Conservation (phyloP, 352 stramenopile species). For the Poterioochromonas sp. region DNA sequence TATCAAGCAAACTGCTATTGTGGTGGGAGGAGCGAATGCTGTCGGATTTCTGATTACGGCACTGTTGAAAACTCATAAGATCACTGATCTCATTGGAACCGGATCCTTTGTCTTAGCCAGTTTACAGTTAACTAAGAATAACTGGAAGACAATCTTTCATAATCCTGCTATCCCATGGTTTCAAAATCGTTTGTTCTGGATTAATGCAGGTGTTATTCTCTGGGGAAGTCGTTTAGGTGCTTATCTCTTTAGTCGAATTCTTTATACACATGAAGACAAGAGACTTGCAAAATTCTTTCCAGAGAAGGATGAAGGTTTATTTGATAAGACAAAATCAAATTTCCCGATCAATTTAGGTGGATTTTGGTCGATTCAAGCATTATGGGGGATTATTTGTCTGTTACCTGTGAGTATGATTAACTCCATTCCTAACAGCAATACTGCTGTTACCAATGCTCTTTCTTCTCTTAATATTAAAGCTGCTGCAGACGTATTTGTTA, state of each 20-base stretch:
- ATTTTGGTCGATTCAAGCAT: constrained; percentile 19
- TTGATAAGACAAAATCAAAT: background rate
- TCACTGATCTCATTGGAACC: constrained; percentile 16
- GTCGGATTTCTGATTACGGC: constrained; percentile 6
- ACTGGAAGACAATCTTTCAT: too few relatives aligned
- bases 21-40: background rate
- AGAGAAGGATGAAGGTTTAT: background rate
- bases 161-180: background rate
- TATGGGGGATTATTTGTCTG: constrained; percentile 19
- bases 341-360: background rate
- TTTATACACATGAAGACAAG: background rate
- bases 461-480: background rate
- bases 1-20: background rate
- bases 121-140: background rate
- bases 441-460: background rate
- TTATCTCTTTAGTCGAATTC: constrained; percentile 22
- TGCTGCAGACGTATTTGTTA: background rate
- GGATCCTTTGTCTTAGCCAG: constrained; percentile 24
- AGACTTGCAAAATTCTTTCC: constrained; percentile 20
- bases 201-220: constrained; percentile 2
- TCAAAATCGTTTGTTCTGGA: background rate
- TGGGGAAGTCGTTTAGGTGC: background rate
- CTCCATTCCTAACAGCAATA: background rate
- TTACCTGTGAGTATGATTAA: constrained; percentile 26
- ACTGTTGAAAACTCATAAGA: background rate